Evolutionary conservation across 495 filamentous ascomycete genomes (phyloP), one percentile per base, ranked within the genome.

Genomic region (Xylaria bambusicola): DNA sequence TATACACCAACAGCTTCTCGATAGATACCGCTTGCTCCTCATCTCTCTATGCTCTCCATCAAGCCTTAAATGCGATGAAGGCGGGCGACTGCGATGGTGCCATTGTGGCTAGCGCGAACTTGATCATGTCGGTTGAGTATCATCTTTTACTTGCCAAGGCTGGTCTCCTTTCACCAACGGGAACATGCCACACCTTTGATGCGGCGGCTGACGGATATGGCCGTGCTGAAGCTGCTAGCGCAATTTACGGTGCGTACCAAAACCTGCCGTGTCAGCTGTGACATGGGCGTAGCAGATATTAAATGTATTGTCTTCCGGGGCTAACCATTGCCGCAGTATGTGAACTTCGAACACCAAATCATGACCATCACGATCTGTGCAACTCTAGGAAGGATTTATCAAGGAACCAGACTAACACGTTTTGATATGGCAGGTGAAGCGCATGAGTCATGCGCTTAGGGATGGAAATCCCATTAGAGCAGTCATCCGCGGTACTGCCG

Each of bases 1-100:
- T n/a, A n/a, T n/a, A n/a, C n/a, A n/a, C n/a, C n/a, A n/a, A 1
- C 77, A 76, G 71, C 0, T 67, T 83, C 64, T 77, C 75, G 0
- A 70, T 83, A 17, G 79, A 85, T 52, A 84, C 81, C 3, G 84
- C 80, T 1, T 86, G 84, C 58, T 83, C 81, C 2, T 78, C 78
- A 2, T 76, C 73, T 31, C 61, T 86, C 3, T 69, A 78, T 6
- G 78, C 78, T 1, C 52, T 82, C 10, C 79, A 84, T 60, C 62
- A 67, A 50, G 81, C 71, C 0, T 75, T 70, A 48, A 62, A 68
- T n/a, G 69, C 66, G 20, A 46, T 82, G 0, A 59, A 72, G 1
- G 60, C 44, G 8, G 52, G 65, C 2, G 75, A 82, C 15, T 68
- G 64, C 29, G 60, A 71, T 6, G 52, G 58, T 2, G 66, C 71